Base-by-base conservation (phyloP, 805 yeast genomes). In the Metschnikowia cerradonensis region DNA sequence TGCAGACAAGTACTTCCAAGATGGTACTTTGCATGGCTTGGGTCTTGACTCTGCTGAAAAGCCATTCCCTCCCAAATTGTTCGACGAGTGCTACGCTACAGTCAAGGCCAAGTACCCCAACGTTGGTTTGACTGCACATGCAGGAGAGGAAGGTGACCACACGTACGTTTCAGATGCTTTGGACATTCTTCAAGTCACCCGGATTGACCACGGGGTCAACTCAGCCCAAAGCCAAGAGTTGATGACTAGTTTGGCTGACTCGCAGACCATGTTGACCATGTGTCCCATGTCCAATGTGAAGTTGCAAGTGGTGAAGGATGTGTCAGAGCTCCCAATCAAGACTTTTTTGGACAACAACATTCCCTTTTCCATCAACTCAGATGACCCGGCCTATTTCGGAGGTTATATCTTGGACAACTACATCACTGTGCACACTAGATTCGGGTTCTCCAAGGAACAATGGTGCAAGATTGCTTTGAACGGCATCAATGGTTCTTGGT, bases 111-210 rank as follows among this genome's bases (percentile, higher is more conserved):
- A 72, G 39, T 79, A 73, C 60, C 81, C 84, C 22, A 68, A 78
- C 22, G 77, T 84, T 49, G 77, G 81, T 37, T 73, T 86, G 49
- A 88, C 95, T 35, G 92, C 96, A 2, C 96, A 88, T 62, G 95
- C 94, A 2, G 96, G 96, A 60, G 96, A 88, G 68, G 95, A 88
- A 71, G 95, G 92, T 48, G 88, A 85, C 55, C 82, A 89, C 39
- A 77, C 80, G n/a, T 86, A 73, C 57, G 87, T 88, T 26, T 52
- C 69, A 8, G 76, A 75, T 48, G 71, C 94, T 1, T 68, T 88
- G 53, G 84, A 85, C 59, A 51, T 73, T 43, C 75, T 63, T 48
- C 50, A 56, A 26, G 88, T 80, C 23, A 75, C 83, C 33, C 79
- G 96, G 67, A 84, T 88, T 50, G 96, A 88, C 62, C 96, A 88